These are phyloP conservation scores for Schoenoplectus tabernaemontani DNA, from an alignment of 202 grass and related monocot genomes.

Conservation along the genomic window DNA sequence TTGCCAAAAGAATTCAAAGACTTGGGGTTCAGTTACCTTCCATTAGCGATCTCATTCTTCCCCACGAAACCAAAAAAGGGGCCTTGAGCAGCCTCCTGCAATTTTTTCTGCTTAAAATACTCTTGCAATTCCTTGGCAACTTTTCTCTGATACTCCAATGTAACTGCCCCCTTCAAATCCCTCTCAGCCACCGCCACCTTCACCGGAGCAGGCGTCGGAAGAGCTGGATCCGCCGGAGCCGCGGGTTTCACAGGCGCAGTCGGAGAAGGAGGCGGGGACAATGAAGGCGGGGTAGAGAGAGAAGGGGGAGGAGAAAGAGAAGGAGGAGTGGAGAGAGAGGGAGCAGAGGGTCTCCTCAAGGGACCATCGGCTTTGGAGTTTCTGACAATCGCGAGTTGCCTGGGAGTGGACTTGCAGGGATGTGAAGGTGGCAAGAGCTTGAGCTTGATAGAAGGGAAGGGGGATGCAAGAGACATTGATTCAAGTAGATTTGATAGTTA, in stretches of 20 bases:
- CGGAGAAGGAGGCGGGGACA: constrained; percentile 38
- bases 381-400: not conserved
- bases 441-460: constrained; percentile 23
- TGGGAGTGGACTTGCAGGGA: not conserved
- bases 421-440: constrained; percentile 6
- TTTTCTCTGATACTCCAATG: constrained; percentile 96
- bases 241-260: constrained; percentile 26
- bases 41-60: constrained; percentile 93
- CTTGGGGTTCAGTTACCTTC: constrained; percentile 53
- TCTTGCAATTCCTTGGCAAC: constrained; percentile 96
- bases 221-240: constrained; percentile 9
- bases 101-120: constrained; percentile 97
- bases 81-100: constrained; percentile 66
- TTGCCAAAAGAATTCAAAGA: not conserved
- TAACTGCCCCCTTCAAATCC: constrained; percentile 39
- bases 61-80: constrained; percentile 74
- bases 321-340: no score
- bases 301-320: no score
- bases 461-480: constrained; percentile 18
- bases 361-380: constrained; percentile 61
- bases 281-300: constrained; percentile 71
- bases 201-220: constrained; percentile 11
- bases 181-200: constrained; percentile 9
- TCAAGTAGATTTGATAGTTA: no score
- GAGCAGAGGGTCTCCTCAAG: constrained; percentile 61